These are phyloP conservation scores for Neofusicoccum sp. DNA, from an alignment of 2,329 filamentous ascomycete genomes.

Conservation along the genomic window DNA sequence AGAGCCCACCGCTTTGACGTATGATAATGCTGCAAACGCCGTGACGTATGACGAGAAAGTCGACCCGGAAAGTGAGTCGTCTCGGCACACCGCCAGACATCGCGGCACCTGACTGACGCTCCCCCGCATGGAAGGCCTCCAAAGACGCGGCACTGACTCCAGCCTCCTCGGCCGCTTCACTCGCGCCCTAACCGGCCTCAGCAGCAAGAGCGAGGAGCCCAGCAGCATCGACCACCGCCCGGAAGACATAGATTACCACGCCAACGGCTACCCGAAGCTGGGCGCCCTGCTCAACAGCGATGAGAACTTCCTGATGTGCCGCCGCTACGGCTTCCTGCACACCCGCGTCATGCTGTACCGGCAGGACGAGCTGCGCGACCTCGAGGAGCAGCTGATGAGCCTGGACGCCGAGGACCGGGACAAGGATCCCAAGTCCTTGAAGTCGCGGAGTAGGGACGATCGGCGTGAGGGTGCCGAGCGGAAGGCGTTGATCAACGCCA, in stretches of 20 bases:
- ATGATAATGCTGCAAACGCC: neutral
- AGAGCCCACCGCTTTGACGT: neutral
- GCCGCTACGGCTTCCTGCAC: constrained; percentile 24
- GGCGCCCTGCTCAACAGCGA: constrained; percentile 30
- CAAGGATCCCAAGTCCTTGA: constrained; percentile 3
- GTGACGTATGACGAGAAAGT: neutral
- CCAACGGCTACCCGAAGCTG: constrained; percentile 27
- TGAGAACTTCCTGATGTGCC: constrained; percentile 30
- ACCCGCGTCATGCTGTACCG: constrained; percentile 26
- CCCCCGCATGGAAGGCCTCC: neutral
- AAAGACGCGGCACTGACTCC: neutral
- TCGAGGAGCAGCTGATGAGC: constrained; percentile 22
- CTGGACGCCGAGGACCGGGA: constrained; percentile 23
- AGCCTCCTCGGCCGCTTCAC: neutral
- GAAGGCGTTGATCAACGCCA: constrained; percentile 20
- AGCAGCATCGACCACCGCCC: neutral
- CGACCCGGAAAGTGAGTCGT: neutral
- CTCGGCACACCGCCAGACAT: neutral
- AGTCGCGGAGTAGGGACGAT: constrained; percentile 19
- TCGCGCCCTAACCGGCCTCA: neutral
- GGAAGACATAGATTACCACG: constrained; percentile 13
- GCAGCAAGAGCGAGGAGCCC: neutral
- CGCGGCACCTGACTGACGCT: neutral
- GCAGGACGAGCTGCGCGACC: constrained; percentile 23
- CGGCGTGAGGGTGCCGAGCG: constrained; percentile 14